phyloP scores from a whole-genome alignment of 176 grass and related monocot species.

The Puya raimondii region DNA sequence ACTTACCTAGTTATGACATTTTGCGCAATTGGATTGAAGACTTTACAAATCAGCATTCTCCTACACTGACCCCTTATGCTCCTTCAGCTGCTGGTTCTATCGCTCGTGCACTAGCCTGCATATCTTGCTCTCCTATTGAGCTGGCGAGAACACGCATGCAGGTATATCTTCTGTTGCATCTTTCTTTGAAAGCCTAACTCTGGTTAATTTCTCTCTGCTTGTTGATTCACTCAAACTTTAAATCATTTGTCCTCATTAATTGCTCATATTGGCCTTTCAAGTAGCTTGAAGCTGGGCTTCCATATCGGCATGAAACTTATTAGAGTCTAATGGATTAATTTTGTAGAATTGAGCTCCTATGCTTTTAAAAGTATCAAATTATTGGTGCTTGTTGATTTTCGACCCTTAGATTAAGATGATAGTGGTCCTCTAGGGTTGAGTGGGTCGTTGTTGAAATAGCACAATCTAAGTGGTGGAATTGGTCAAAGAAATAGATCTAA shows the following conservation, averaged over 20 bases:
- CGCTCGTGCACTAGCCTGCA: conserved; percentile 65
- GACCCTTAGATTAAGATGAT: no score
- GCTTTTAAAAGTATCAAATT: no score
- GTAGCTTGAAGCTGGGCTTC: no score
- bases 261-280: no score
- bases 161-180: conserved; percentile 24
- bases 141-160: conserved; percentile 88
- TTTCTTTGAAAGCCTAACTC: not conserved
- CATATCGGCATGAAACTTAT: no score
- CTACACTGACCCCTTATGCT: conserved; percentile 59
- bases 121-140: conserved; percentile 85
- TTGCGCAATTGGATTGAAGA: conserved; percentile 84
- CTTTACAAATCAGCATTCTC: conserved; percentile 40
- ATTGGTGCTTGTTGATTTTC: no score
- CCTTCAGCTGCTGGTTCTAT: conserved; percentile 68
- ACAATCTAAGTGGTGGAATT: no score
- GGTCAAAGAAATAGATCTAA: no score
- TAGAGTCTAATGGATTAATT: no score
- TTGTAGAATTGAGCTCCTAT: no score
- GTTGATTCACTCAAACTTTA: not conserved
- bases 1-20: conserved; percentile 72
- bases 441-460: no score
- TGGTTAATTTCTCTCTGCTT: not conserved
- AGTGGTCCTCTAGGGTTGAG: no score
- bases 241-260: not conserved